Base-by-base conservation (phyloP, 148 eudicot genomes). In the Chenopodium album region DNA sequence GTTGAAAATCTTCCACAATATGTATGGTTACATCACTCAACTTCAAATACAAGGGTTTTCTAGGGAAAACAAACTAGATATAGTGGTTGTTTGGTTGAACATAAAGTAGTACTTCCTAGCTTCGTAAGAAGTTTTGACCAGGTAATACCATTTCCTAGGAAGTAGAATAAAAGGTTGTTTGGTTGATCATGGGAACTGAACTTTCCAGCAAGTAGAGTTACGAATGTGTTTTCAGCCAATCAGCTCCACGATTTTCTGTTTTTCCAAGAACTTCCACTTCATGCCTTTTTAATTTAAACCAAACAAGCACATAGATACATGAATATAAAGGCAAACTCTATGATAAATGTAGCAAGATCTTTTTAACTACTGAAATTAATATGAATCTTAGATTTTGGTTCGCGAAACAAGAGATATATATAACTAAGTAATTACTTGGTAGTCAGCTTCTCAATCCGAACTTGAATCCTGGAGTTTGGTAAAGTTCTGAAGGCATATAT, bases 401-500 rank as follows among this genome's bases (percentile, higher is more conserved):
- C 59, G 14, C 17, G 32, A 14, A 67, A 48, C 20, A 52, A 64
- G 47, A 71, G 8, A 29, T 4, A 32, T 62, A 72, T 29, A 79
- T 9, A 62, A 32, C 4, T 7, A 56, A 22, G 5, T 56, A 76
- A 90, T 89, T 90, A 94, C 98, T 90, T 93, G 78, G 91, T 94
- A 47, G 95, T 88, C 79, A 89, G 91, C 85, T 90, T 93, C 88
- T 94, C 98, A 44, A 93, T 85, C 37, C 98, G 98, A 56, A 94
- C 92, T 88, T 90, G 95, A 82, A 94, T 89, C 74, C 80, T 86
- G 60, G 85, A 86, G 86, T 91, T 92, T 50, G 80, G 83, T 41
- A 90, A 80, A 67, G 97, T 94, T 89, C 88, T 93, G 81, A 94
- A 93, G 80, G 98, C 95, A 82, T 90, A 94, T 78, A 94, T 88